Conservation (phyloP, 352 stramenopile genomes). For the Pythium myriotylum region DNA sequence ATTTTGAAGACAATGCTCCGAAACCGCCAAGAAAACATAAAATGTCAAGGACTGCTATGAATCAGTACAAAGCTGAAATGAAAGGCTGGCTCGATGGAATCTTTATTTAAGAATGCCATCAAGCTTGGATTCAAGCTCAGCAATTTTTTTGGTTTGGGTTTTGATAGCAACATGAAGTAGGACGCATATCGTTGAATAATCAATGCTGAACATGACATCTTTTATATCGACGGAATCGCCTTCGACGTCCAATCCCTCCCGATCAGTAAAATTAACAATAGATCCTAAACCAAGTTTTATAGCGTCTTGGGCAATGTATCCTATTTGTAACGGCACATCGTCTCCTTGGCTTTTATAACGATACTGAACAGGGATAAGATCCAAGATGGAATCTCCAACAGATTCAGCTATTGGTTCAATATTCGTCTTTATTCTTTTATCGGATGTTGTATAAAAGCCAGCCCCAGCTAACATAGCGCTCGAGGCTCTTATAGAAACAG, state of each 20-base stretch:
- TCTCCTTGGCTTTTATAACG: no score
- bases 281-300: slow-evolving; percentile 4
- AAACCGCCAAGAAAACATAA: slow-evolving; percentile 1
- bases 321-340: no score
- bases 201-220: slow-evolving; percentile 2
- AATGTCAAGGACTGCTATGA: slow-evolving; percentile 13
- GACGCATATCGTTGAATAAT: slow-evolving; percentile 8
- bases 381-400: no score
- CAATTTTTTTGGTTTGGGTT: neutral
- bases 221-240: no score
- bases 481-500: no score
- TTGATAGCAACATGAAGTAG: slow-evolving; percentile 13
- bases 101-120: slow-evolving; percentile 18
- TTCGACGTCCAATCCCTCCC: neutral
- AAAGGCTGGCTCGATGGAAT: slow-evolving; percentile 30
- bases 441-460: slow-evolving; percentile 1
- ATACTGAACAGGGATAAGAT: no score
- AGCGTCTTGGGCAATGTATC: slow-evolving; percentile 14
- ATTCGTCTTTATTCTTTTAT: slow-evolving; percentile 14
- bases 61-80: slow-evolving; percentile 25
- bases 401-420: slow-evolving; percentile 9
- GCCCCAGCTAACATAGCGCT: no score
- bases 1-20: no score
- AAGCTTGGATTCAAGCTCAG: no score
- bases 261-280: no score